These are phyloP conservation scores for Discostella stelligeroides DNA, from an alignment of 108 stramenopile genomes.

Conservation along the genomic window DNA sequence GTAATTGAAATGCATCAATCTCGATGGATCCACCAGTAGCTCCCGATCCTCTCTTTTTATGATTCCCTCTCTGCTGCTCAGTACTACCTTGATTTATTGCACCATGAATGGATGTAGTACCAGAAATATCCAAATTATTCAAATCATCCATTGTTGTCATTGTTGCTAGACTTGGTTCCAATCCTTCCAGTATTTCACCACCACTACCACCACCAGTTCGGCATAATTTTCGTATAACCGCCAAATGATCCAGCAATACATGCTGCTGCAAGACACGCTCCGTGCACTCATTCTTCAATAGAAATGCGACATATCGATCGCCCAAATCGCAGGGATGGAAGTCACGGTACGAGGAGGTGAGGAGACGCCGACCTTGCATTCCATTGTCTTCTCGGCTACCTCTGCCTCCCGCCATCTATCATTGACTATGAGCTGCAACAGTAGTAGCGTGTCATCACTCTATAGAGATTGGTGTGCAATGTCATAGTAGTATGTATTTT, in stretches of 20 bases:
- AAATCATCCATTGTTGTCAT: conserved; percentile 21
- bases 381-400: not conserved
- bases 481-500: too few species aligned
- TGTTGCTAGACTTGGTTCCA: conserved; percentile 40
- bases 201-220: conserved; percentile 5
- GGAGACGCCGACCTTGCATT: conserved; percentile 30
- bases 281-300: conserved; percentile 39
- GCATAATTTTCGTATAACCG: conserved; percentile 12
- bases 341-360: conserved; percentile 33
- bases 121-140: conserved; percentile 21
- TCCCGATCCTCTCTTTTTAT: not conserved
- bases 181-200: conserved; percentile 6
- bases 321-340: conserved; percentile 39
- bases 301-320: conserved; percentile 43
- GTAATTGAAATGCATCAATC: conserved; percentile 71
- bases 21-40: conserved; percentile 31
- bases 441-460: too few species aligned
- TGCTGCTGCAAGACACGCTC: conserved; percentile 13
- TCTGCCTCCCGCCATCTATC: too few species aligned
- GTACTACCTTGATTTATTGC: not conserved
- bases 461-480: too few species aligned
- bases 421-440: too few species aligned
- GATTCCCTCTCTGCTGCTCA: conserved; percentile 13
- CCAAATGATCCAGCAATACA: conserved; percentile 33
- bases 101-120: not conserved